A percentile compares a stretch with the other conserved stretches of the same genome.
Evolutionary conservation across 768 basidiomycete genomes (phyloP).

Genomic region (Lentinula aciculospora): DNA sequence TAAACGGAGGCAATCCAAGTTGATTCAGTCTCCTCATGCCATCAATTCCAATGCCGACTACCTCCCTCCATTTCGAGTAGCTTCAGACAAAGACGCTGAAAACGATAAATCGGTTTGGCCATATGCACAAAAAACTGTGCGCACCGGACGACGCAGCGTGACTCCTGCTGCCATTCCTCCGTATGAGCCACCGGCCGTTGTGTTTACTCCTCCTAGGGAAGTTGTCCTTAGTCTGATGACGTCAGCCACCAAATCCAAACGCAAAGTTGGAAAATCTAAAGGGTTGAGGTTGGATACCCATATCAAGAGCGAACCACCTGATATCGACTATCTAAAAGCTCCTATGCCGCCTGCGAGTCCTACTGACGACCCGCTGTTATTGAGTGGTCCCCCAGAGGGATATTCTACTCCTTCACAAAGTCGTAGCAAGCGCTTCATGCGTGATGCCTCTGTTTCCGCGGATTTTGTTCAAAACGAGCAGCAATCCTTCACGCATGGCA

Average conservation of each 20-base stretch:
- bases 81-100: not conserved
- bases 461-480: not conserved
- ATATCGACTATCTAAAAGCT: slow-evolving; percentile 43
- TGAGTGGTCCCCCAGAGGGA: slow-evolving; percentile 37
- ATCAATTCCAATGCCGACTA: slow-evolving; percentile 46
- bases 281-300: slow-evolving; percentile 16
- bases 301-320: slow-evolving; percentile 64
- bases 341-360: slow-evolving; percentile 70
- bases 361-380: slow-evolving; percentile 67
- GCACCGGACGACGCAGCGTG: slow-evolving; percentile 32
- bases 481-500: slow-evolving; percentile 12
- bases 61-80: slow-evolving; percentile 25
- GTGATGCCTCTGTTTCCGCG: slow-evolving; percentile 12
- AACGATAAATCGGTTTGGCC: slow-evolving; percentile 4
- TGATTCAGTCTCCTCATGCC: slow-evolving; percentile 36
- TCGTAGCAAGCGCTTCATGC: slow-evolving; percentile 6
- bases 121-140: slow-evolving; percentile 14
- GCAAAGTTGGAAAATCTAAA: slow-evolving; percentile 17
- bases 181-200: slow-evolving; percentile 62
- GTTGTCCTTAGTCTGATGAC: slow-evolving; percentile 39
- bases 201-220: slow-evolving; percentile 69
- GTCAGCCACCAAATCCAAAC: slow-evolving; percentile 31
- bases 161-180: slow-evolving; percentile 47
- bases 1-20: slow-evolving; percentile 19
- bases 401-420: slow-evolving; percentile 20